Evolutionary conservation across 208 protist genomes (phyloP).

Genomic region (Wallacemonas collosoma): DNA sequence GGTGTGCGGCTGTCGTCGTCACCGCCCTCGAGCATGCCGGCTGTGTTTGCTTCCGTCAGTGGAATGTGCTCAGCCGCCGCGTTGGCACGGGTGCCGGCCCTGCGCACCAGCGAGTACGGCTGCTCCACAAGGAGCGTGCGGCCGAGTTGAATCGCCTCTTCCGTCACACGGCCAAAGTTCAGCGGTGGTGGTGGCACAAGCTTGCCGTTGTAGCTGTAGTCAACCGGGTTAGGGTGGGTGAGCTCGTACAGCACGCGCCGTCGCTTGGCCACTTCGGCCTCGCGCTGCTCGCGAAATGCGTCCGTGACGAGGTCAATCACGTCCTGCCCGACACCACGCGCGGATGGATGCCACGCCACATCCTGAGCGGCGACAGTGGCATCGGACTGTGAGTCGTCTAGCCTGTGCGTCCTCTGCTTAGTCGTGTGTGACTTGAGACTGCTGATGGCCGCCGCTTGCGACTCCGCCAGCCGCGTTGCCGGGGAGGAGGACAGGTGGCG

Average conservation of each 20-base stretch:
- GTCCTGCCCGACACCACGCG: slow-evolving; percentile 68
- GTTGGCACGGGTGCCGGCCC: slow-evolving; percentile 55
- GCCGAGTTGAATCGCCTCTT: slow-evolving; percentile 63
- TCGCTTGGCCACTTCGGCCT: slow-evolving; percentile 53
- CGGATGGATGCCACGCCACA: slow-evolving; percentile 44
- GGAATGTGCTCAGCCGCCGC: slow-evolving; percentile 27
- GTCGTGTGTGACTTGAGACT: background rate
- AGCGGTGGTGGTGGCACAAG: slow-evolving; percentile 87
- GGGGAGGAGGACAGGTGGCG: slow-evolving; percentile 18
- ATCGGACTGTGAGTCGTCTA: background rate
- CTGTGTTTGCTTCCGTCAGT: slow-evolving; percentile 17
- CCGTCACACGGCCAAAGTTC: slow-evolving; percentile 81
- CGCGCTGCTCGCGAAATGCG: slow-evolving; percentile 67
- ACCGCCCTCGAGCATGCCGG: slow-evolving; percentile 20
- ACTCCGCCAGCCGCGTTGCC: background rate
- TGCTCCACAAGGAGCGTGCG: slow-evolving; percentile 76
- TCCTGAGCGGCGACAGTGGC: slow-evolving; percentile 19
- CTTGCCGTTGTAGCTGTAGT: slow-evolving; percentile 89
- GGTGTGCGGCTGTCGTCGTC: background rate
- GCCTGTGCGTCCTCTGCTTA: background rate
- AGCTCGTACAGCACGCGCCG: slow-evolving; percentile 82
- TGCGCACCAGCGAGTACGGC: slow-evolving; percentile 74
- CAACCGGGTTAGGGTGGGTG: slow-evolving; percentile 73
- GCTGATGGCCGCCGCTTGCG: background rate
- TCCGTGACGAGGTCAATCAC: slow-evolving; percentile 90